phyloP scores from a whole-genome alignment of 352 stramenopile species.

The Pythium rishiriense region DNA sequence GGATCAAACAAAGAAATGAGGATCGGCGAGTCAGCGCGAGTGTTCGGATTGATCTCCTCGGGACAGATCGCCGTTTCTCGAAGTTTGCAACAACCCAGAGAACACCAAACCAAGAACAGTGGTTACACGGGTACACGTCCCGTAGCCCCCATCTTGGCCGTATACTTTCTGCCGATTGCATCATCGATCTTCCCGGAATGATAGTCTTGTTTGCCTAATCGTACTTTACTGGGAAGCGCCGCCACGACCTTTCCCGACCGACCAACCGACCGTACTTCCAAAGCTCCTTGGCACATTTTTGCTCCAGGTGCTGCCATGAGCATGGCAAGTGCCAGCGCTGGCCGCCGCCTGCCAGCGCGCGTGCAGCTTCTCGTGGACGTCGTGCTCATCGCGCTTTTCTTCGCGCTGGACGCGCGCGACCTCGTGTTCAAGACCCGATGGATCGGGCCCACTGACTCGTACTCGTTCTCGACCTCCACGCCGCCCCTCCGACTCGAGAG shows the following conservation, averaged over 20 bases:
- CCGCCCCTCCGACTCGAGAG: conserved; percentile 4
- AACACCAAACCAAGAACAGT: neutral
- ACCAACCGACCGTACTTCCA: neutral
- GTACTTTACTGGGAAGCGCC: conserved; percentile 1
- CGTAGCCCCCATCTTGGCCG: neutral
- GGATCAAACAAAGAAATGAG: too few relatives aligned
- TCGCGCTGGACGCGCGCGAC: conserved; percentile 27
- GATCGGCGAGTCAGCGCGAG: neutral
- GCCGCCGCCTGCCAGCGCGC: conserved; percentile 16
- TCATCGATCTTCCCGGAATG: neutral
- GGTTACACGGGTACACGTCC: conserved; percentile 2
- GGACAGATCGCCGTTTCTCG: neutral
- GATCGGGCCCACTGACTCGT: conserved; percentile 29
- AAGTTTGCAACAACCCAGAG: conserved; percentile 11
- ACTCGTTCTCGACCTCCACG: conserved; percentile 23
- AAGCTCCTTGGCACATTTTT: too few relatives aligned
- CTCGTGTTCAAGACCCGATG: conserved; percentile 32
- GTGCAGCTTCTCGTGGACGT: conserved; percentile 29
- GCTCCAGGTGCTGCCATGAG: neutral
- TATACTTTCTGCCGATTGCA: conserved; percentile 8
- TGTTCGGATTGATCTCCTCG: neutral
- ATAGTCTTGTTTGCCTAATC: conserved; percentile 10
- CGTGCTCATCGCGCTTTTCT: conserved; percentile 26
- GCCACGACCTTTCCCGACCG: conserved; percentile 23
- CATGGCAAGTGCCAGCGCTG: neutral